Base-by-base conservation (phyloP, 352 stramenopile genomes). In the Discostella stelligera region DNA sequence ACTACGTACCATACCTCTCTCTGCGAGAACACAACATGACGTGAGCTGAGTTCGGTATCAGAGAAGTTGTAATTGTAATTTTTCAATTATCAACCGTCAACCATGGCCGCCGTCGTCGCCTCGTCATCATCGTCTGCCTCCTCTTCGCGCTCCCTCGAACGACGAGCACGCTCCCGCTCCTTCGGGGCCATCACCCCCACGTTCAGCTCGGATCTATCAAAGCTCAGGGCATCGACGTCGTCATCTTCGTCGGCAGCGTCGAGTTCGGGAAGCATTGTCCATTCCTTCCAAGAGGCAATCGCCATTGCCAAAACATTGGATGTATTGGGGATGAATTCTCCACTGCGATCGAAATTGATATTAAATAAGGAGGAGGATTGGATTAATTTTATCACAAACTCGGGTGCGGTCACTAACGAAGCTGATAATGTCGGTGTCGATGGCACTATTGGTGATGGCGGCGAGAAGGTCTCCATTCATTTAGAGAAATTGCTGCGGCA, bases 141-240 rank as follows among this genome's bases (percentile, higher is more conserved):
- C 6, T n/a, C 14, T 32, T 60, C 52, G n/a, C 52, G 21, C 18
- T 32, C 52, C 52, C 27, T 77, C 66, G 66, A 74, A 44, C 49
- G 66, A 9, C 41, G 66, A 20, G 50, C 54, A 13, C 66, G 66
- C 16, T 74, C 66, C 37, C 41, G 55, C 52, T 74, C 66, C 9
- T 74, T 74, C 27, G 62, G 62, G 14, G 53, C 66, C 2, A 18
- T 49, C 50, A 82, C 74, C 0, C 74, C 74, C 13, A 71, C 74
- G 0, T 82, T 82, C 41, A 77, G 66, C 11, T 77, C 74, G 21
- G 66, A 82, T 30, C 30, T 82, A 5, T 59, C 66, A n/a, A 82
- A 73, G 21, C 61, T 82, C 14, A 58, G 50, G 23, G n/a, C 44
- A 10, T 44, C 11, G 37, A 44, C 37, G 37, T 44, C 37, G 7